Base-by-base conservation (phyloP, 768 basidiomycete species). In the Leccinum incarnatum region DNA sequence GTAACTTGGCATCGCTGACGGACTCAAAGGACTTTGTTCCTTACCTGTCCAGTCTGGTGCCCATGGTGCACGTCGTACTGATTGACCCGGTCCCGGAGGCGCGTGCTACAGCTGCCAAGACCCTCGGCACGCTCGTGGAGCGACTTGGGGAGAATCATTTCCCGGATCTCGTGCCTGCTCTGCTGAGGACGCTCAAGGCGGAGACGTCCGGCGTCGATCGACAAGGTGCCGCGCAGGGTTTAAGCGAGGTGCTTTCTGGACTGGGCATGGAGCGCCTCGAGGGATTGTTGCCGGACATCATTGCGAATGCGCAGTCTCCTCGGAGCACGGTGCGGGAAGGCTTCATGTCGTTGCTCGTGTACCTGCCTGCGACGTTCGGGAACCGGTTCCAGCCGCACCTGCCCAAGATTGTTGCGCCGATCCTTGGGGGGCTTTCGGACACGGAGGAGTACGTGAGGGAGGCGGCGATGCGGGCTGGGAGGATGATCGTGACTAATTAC, bases 11-110 rank as follows among this genome's bases (percentile, higher is more conserved):
- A 1, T 93, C 91, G 1, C 77, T 94, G 50, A 94, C 92, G 1
- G 91, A 93, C 61, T 83, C 91, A 0, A 91, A 89, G 67, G 97
- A 98, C 71, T 94, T 98, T 66, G 87, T 96, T 14, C 95, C 97
- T 0, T 98, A 99, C 71, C 81, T 99, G n/a, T 81, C 48, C 4
- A 49, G 48, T 27, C 82, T 98, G 19, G 76, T 98, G 40, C 97
- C 97, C 0, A 79, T 97, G 72, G 91, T 99, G 0, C 95, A 97
- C 67, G 76, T 85, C 19, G 96, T 98, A 15, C 83, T 99, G 9
- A 88, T 95, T 45, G 97, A 99, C 65, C 97, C 97, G 27, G 97
- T 98, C 2, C 97, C 97, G 3, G 97, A 98, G 74, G 96, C 97
- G 5, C 85, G 97, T 56, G 95, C 95, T 2, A 98, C 96, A 0